Evolutionary conservation across 768 basidiomycete species (phyloP).

Genomic region (Amyloporia xantha): DNA sequence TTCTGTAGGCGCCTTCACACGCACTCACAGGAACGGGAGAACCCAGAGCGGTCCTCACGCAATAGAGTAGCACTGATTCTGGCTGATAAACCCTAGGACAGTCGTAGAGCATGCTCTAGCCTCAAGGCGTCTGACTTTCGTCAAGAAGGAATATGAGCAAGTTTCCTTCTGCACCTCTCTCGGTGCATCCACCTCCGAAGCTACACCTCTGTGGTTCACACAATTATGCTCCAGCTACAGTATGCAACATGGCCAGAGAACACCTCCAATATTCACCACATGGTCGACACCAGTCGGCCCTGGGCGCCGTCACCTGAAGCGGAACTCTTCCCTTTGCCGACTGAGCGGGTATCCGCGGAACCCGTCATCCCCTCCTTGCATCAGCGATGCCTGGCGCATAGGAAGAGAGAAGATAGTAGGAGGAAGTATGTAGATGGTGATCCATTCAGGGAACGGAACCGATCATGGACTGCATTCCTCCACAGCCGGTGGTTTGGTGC

Average conservation of each 20-base stretch:
- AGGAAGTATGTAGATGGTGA: slow-evolving; percentile 2
- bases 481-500: background rate
- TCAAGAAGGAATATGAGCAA: too few species aligned
- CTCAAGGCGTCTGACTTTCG: too few species aligned
- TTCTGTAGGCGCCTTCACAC: too few species aligned
- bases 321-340: background rate
- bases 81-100: background rate
- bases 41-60: too few species aligned
- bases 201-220: too few species aligned
- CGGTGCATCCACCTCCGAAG: too few species aligned
- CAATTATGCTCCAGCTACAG: background rate
- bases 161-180: too few species aligned
- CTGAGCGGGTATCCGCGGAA: background rate
- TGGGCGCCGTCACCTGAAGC: slow-evolving; percentile 16
- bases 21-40: too few species aligned
- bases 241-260: slow-evolving; percentile 15
- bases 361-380: background rate
- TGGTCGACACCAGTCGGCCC: slow-evolving; percentile 12
- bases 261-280: slow-evolving; percentile 3
- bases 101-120: background rate
- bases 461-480: slow-evolving; percentile 6
- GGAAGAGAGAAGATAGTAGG: background rate
- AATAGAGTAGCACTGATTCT: background rate
- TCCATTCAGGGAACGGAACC: slow-evolving; percentile 1
- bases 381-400: background rate